Conservation (phyloP, 2,329 filamentous ascomycete species). For the Pseudocercospora pini-densiflorae region DNA sequence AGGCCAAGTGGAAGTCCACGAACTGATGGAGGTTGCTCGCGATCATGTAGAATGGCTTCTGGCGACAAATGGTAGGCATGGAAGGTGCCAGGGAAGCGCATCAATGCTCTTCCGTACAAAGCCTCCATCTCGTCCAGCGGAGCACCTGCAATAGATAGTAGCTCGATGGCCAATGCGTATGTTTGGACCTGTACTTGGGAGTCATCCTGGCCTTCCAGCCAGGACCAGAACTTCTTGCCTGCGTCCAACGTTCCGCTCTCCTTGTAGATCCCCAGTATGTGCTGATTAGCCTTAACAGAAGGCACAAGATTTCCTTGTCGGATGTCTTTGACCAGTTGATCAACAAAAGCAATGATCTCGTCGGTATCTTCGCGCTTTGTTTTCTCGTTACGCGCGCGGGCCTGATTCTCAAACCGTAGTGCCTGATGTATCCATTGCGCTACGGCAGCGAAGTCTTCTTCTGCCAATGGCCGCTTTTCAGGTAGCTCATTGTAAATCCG, state of each 20-base stretch:
- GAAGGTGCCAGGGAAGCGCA: conserved; percentile 53
- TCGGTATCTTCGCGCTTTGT: conserved; percentile 22
- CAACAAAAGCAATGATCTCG: conserved; percentile 38
- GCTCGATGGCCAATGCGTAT: conserved; percentile 56
- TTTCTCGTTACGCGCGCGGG: not conserved
- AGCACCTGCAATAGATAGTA: conserved; percentile 49
- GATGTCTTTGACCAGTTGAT: conserved; percentile 48
- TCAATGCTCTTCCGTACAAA: conserved; percentile 51
- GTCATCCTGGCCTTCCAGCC: conserved; percentile 50
- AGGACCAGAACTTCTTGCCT: conserved; percentile 52
- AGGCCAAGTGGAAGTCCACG: conserved; percentile 48
- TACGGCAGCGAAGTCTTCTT: conserved; percentile 19
- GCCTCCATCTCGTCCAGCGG: conserved; percentile 49
- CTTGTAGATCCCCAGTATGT: conserved; percentile 54
- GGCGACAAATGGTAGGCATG: conserved; percentile 53
- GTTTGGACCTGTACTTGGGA: conserved; percentile 47
- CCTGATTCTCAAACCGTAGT: conserved; percentile 16
- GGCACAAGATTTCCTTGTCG: conserved; percentile 42
- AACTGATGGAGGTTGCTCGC: conserved; percentile 39
- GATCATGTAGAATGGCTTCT: conserved; percentile 52
- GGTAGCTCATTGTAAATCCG: conserved; percentile 26
- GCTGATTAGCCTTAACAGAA: conserved; percentile 47
- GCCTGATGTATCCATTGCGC: conserved; percentile 25
- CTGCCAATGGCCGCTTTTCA: conserved; percentile 22
- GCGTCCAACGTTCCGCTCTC: conserved; percentile 43